Conservation (phyloP, 371 early-diverging fungal genomes). For the Funneliformis caledonium region DNA sequence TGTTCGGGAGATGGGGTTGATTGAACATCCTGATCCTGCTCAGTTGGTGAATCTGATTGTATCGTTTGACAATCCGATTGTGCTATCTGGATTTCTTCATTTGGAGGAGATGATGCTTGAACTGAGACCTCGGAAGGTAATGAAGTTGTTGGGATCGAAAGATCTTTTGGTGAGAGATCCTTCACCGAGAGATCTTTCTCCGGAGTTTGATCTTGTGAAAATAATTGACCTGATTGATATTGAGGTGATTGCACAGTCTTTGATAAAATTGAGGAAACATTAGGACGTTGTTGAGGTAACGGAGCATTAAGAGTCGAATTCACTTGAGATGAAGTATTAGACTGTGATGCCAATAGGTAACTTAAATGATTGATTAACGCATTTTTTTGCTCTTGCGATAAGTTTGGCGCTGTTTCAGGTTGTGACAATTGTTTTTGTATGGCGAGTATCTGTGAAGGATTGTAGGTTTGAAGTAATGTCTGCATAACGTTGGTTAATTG, state of each 20-base stretch:
- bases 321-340: not conserved
- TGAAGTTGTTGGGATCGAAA: not conserved
- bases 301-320: not conserved
- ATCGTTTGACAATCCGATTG: not conserved
- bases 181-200: not conserved
- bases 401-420: slow-evolving; percentile 1
- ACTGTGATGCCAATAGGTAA: slow-evolving; percentile 19
- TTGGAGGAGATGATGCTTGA: not conserved
- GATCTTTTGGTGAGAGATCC: no score
- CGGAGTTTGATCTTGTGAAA: slow-evolving; percentile 3
- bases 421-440: slow-evolving; percentile 32
- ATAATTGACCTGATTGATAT: slow-evolving; percentile 10
- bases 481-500: slow-evolving; percentile 36
- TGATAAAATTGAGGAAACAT: not conserved
- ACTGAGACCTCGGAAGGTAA: not conserved
- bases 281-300: not conserved
- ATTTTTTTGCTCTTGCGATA: slow-evolving; percentile 29
- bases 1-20: not conserved
- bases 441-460: slow-evolving; percentile 34
- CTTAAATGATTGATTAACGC: slow-evolving; percentile 36
- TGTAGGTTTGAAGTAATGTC: slow-evolving; percentile 35
- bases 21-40: not conserved
- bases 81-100: not conserved
- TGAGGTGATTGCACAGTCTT: not conserved
- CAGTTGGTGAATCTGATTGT: not conserved